Evolutionary conservation across 192 early-diverging fungal species (phyloP), one percentile per base, ranked within the genome.

Genomic region (Mortierella claussenii): DNA sequence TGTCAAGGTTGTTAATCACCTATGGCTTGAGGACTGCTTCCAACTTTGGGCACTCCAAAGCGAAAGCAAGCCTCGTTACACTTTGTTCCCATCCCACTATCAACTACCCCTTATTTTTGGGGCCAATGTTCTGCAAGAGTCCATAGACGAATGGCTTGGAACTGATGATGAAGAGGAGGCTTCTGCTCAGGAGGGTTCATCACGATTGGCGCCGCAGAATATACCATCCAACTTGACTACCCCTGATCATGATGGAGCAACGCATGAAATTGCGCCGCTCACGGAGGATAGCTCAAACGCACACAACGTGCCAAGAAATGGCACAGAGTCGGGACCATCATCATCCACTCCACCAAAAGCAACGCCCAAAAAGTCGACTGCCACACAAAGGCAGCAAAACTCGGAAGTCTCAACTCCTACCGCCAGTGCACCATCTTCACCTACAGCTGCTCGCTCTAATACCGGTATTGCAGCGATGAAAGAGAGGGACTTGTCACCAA

Each of bases 11-110:
- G 84, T 94, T 8, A 95, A 96, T 74, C 95, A 96, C 76, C 47
- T 94, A 18, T 96, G 95, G 95, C 56, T 96, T 0, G 95, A 96
- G 80, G 90, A 90, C 30, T 84, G 87, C 69, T 94, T 84, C 68
- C 83, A 84, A 55, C 56, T 79, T 27, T 91, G 92, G 90, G 53
- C 66, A 50, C 42, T 84, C 27, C 86, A 88, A 53, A 73, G 83
- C 10, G 84, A 88, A 20, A 82, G 85, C 40, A 82, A 87, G 40
- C 81, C 74, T 26, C 71, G 69, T 28, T 94, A 89, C 45, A 79
- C 69, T 6, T 53, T 75, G 21, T 91, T 89, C 59, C 89, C 88
- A 6, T 57, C 68, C 31, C 69, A 82, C 15, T 79, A 81, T 15
- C 56, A 81, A 32, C 78, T 94, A 17, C 78, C 83, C 31, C 62